These are phyloP conservation scores for Monosporascus sp. DNA, from an alignment of 2,329 filamentous ascomycete genomes.

Conservation along the genomic window DNA sequence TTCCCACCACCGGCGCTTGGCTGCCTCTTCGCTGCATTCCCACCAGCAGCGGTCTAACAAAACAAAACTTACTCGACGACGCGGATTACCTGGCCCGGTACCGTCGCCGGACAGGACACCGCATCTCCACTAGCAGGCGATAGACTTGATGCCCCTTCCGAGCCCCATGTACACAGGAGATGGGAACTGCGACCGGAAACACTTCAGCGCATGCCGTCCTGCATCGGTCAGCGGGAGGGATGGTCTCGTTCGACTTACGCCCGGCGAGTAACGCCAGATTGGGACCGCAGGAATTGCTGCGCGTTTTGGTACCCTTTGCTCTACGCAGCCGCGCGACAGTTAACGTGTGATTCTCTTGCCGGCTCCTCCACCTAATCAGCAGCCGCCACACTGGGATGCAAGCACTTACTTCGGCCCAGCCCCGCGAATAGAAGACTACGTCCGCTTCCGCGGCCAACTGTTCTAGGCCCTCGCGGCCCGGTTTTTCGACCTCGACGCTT, in stretches of 20 bases:
- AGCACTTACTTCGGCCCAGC: slow-evolving; percentile 60
- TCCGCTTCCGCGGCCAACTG: slow-evolving; percentile 59
- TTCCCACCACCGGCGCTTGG: neutral
- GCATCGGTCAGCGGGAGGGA: slow-evolving; percentile 13
- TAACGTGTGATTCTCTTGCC: no score
- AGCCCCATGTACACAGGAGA: slow-evolving; percentile 41
- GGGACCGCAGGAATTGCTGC: slow-evolving; percentile 23
- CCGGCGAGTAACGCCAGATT: slow-evolving; percentile 26
- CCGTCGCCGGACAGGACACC: slow-evolving; percentile 39
- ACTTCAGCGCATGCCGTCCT: slow-evolving; percentile 20
- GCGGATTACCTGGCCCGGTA: slow-evolving; percentile 30
- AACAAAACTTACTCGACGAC: slow-evolving; percentile 50
- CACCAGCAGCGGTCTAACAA: slow-evolving; percentile 25
- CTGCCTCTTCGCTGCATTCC: neutral
- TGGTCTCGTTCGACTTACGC: slow-evolving; percentile 24
- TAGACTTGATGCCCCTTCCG: slow-evolving; percentile 40
- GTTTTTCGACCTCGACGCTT: slow-evolving; percentile 71
- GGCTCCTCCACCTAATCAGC: slow-evolving; percentile 2
- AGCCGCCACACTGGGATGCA: neutral
- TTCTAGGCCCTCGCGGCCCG: slow-evolving; percentile 52
- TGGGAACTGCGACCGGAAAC: slow-evolving; percentile 27
- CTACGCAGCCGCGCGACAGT: slow-evolving; percentile 10
- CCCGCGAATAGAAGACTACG: slow-evolving; percentile 67
- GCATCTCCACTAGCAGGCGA: slow-evolving; percentile 29
- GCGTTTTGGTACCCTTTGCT: slow-evolving; percentile 24